These are phyloP conservation scores for Phaeosphaeriaceae sp. DNA, from an alignment of 2,329 filamentous ascomycete genomes.

Conservation along the genomic window DNA sequence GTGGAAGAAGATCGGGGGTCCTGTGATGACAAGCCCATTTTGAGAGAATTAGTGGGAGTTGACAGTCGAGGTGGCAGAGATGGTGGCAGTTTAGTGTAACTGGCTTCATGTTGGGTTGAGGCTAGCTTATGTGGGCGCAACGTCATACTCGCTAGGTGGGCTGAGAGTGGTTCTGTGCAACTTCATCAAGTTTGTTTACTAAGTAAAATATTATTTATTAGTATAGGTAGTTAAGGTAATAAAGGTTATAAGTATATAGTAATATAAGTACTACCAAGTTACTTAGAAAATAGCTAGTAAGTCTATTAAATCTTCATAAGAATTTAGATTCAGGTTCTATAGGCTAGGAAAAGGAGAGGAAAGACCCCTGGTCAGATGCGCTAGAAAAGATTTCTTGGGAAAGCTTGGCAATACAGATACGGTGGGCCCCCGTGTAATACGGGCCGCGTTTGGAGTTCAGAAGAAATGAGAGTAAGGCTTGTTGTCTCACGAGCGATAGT, in stretches of 20 bases:
- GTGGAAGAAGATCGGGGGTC: constrained; percentile 56
- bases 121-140: constrained; percentile 12
- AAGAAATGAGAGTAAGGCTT: too few species aligned
- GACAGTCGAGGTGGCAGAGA: constrained; percentile 41
- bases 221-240: too few species aligned
- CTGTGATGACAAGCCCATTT: constrained; percentile 36
- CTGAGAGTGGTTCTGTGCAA: constrained; percentile 17
- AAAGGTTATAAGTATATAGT: too few species aligned
- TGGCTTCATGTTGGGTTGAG: constrained; percentile 20
- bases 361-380: neutral
- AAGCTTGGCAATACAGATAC: constrained; percentile 19
- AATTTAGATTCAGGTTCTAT: too few species aligned
- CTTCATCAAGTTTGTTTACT: too few species aligned
- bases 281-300: too few species aligned
- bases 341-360: neutral
- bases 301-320: too few species aligned
- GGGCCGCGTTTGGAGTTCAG: constrained; percentile 5
- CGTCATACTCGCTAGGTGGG: constrained; percentile 24
- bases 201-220: too few species aligned
- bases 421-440: constrained; percentile 7
- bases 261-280: too few species aligned
- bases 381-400: too few species aligned
- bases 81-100: constrained; percentile 26
- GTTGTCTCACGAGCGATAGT: too few species aligned
- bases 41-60: constrained; percentile 25